phyloP scores from a whole-genome alignment of 2,329 filamentous ascomycete genomes.

The Incumbomyces delicatus region DNA sequence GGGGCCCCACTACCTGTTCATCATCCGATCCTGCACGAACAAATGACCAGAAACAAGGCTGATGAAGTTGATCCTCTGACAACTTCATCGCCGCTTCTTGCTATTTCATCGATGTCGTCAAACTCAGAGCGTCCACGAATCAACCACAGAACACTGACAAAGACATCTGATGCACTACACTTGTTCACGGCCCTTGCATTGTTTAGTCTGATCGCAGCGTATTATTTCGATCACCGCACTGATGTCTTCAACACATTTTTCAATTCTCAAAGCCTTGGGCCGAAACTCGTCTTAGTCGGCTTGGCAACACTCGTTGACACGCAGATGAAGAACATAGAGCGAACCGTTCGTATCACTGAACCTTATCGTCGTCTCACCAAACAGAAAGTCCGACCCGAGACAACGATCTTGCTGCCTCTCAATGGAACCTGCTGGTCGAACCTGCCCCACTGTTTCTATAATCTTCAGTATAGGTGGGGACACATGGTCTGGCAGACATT shows the following conservation, averaged over 20 bases:
- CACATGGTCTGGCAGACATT: conserved; percentile 8
- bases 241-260: conserved; percentile 13
- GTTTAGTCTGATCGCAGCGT: conserved; percentile 8
- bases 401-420: conserved; percentile 1
- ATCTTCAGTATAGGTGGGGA: too few relatives aligned
- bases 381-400: conserved; percentile 4
- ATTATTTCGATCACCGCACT: conserved; percentile 5
- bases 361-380: conserved; percentile 9
- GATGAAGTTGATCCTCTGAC: not conserved
- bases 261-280: conserved; percentile 4
- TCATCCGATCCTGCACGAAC: not conserved
- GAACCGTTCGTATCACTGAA: conserved; percentile 12
- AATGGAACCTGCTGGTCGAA: conserved; percentile 7
- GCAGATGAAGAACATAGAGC: conserved; percentile 11
- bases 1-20: not conserved
- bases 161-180: not conserved
- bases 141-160: not conserved
- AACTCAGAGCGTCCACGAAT: not conserved
- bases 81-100: not conserved
- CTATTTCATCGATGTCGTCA: not conserved
- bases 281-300: conserved; percentile 8
- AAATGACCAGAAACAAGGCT: too few relatives aligned
- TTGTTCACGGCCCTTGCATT: conserved; percentile 7
- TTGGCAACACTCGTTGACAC: conserved; percentile 8
- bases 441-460: not conserved